Percentiles rank a stretch among this genome's conserved stretches.
These are phyloP conservation scores for Xanthoconium stramineum DNA, from an alignment of 768 basidiomycete genomes.

Conservation along the genomic window DNA sequence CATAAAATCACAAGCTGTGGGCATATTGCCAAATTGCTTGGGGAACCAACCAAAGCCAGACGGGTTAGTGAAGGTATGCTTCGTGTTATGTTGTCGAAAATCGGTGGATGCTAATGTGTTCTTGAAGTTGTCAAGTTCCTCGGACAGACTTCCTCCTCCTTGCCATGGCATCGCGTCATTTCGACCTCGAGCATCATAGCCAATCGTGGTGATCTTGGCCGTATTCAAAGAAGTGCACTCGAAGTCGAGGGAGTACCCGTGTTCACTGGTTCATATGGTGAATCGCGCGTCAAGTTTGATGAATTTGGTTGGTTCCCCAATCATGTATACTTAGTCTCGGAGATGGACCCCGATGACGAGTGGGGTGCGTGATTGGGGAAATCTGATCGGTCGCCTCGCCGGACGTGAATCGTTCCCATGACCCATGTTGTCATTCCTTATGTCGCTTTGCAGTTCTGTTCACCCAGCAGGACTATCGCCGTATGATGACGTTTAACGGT, in stretches of 20 bases:
- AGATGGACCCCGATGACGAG: conserved; percentile 15
- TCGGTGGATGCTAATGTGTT: neutral
- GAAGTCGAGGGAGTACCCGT: conserved; percentile 77
- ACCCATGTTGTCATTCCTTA: too few relatives aligned
- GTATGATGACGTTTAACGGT: too few relatives aligned
- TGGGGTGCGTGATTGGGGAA: conserved; percentile 21
- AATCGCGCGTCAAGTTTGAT: conserved; percentile 51
- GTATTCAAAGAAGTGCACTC: conserved; percentile 64
- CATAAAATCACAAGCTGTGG: conserved; percentile 70
- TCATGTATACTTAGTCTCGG: conserved; percentile 1
- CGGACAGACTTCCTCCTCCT: conserved; percentile 52
- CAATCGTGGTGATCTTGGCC: conserved; percentile 67
- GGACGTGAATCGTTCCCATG: too few relatives aligned
- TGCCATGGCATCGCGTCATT: conserved; percentile 80
- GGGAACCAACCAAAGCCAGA: conserved; percentile 70
- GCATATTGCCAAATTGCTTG: conserved; percentile 74
- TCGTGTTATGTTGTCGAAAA: neutral
- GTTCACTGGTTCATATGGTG: conserved; percentile 46
- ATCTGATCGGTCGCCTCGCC: too few relatives aligned
- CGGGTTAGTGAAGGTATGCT: conserved; percentile 75
- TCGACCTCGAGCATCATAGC: conserved; percentile 66
- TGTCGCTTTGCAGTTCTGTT: too few relatives aligned
- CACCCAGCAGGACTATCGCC: too few relatives aligned
- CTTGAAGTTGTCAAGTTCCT: conserved; percentile 67
- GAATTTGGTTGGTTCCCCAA: conserved; percentile 65